Conservation (phyloP, 139 green algal species). For the Tetradesmus lagerheimii region DNA sequence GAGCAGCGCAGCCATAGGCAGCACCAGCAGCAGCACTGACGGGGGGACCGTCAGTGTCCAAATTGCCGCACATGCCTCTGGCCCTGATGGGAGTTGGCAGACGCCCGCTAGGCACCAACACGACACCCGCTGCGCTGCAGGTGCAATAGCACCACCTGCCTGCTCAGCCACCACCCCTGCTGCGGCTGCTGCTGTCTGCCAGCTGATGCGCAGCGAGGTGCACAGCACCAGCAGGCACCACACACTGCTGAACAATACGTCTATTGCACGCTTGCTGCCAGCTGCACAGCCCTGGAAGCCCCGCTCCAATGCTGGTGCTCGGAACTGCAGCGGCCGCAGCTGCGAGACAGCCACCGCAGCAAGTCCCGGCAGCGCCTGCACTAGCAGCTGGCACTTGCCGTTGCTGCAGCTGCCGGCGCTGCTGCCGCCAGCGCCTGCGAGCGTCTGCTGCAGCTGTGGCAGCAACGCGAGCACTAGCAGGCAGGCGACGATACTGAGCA, state of each 20-base stretch:
- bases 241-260: not conserved
- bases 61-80: too few species aligned
- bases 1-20: not conserved
- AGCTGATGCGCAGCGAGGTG: not conserved
- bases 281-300: not conserved
- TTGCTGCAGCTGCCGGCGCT: not conserved
- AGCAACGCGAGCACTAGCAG: not conserved
- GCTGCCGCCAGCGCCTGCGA: not conserved
- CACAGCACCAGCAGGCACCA: conserved; percentile 3
- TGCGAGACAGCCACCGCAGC: not conserved
- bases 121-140: not conserved
- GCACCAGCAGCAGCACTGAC: not conserved
- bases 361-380: not conserved
- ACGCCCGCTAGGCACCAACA: not conserved
- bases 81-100: not conserved
- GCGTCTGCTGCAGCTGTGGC: not conserved
- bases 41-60: not conserved
- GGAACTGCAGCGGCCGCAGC: conserved; percentile 1
- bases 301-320: not conserved
- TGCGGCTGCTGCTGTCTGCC: not conserved
- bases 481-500: not conserved
- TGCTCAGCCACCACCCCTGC: not conserved
- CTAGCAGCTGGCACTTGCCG: not conserved
- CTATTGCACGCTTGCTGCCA: not conserved
- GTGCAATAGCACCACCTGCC: not conserved